These are phyloP conservation scores for Cercospora nicotianae DNA, from an alignment of 2,329 filamentous ascomycete genomes.

Conservation along the genomic window DNA sequence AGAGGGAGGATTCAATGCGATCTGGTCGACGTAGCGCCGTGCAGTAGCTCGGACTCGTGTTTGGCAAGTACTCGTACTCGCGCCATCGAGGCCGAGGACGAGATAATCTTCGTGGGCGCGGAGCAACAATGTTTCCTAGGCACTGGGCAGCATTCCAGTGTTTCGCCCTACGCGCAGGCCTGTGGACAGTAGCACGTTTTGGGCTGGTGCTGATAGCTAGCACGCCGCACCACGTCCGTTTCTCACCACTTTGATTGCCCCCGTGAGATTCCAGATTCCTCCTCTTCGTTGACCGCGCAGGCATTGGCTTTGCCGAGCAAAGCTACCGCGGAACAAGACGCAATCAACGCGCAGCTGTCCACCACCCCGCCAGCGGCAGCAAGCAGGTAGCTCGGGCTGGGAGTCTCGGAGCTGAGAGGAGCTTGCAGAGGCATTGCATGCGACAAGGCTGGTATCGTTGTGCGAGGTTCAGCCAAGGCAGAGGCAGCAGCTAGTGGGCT, in stretches of 20 bases:
- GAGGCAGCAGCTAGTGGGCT: neutral
- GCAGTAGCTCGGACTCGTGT: conserved; percentile 8
- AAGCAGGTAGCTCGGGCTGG: neutral
- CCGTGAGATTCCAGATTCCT: neutral
- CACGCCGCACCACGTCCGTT: neutral
- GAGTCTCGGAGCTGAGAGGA: neutral
- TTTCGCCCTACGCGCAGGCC: conserved; percentile 7
- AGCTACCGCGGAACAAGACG: neutral
- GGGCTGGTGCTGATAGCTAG: neutral
- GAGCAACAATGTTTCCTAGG: neutral
- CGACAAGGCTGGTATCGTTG: neutral
- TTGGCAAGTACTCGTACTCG: neutral
- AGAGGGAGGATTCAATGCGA: neutral
- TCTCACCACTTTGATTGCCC: neutral
- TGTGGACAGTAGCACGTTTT: neutral
- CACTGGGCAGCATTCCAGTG: conserved; percentile 17
- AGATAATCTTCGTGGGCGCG: neutral
- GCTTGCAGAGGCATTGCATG: neutral
- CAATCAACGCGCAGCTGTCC: neutral
- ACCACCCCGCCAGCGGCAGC: neutral
- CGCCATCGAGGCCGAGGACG: neutral
- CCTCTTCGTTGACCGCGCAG: neutral
- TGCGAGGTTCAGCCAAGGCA: neutral
- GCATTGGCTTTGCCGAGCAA: neutral
- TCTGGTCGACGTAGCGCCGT: conserved; percentile 1